Conservation (phyloP, 257 asterid species). For the Striga asiatica region DNA sequence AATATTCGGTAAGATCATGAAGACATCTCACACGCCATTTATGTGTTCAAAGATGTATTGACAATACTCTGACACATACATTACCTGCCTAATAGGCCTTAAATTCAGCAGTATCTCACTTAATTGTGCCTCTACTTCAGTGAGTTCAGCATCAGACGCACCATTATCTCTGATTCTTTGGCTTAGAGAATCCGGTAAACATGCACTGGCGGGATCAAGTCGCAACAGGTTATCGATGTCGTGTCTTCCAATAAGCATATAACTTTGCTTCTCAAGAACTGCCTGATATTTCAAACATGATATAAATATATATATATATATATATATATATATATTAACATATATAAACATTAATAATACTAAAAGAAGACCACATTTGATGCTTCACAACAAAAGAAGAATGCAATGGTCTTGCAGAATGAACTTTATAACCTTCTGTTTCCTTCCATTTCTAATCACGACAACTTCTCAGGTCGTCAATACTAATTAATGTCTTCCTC, state of each 20-base stretch:
- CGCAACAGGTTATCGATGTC: conserved; percentile 86
- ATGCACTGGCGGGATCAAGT: conserved; percentile 75
- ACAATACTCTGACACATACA: conserved; percentile 11
- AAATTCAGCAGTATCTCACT: conserved; percentile 59
- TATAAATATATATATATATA: conserved; percentile 1
- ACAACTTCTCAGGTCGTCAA: not conserved
- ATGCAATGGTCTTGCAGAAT: conserved; percentile 4
- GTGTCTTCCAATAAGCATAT: conserved; percentile 96
- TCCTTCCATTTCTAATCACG: conserved; percentile 5
- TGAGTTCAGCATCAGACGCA: conserved; percentile 42
- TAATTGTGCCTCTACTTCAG: conserved; percentile 64
- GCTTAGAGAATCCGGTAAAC: conserved; percentile 53
- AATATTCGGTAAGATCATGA: conserved; percentile 4
- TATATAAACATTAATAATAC: not conserved
- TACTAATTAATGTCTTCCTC: not conserved
- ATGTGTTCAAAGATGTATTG: conserved; percentile 1
- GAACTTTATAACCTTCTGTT: not conserved
- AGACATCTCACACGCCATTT: not conserved
- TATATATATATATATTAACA: no score
- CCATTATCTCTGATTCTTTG: conserved; percentile 32
- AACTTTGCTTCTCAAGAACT: conserved; percentile 99
- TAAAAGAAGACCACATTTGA: conserved; percentile 12
- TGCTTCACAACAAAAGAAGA: conserved; percentile 13
- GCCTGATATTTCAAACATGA: conserved; percentile 56
- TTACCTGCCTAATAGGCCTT: conserved; percentile 95